Evolutionary conservation across 2,329 filamentous ascomycete genomes (phyloP).

Genomic region (Davidsoniella australis): DNA sequence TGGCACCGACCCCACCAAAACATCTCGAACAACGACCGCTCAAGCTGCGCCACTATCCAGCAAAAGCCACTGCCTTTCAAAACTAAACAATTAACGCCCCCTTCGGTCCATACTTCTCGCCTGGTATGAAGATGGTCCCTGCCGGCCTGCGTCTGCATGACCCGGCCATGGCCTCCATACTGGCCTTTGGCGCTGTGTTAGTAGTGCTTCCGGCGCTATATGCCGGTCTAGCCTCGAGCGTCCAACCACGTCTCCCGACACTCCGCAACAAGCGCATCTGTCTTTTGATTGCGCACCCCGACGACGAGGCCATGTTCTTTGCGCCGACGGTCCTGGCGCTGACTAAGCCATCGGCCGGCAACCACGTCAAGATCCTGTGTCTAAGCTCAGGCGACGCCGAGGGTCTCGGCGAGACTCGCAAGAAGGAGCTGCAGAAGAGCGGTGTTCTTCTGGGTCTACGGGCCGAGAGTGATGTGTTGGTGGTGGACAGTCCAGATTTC

Average conservation of each 20-base stretch:
- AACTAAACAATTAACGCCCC: neutral
- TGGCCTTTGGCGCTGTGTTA: slow-evolving; percentile 19
- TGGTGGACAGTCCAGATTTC: slow-evolving; percentile 71
- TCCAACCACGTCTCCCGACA: slow-evolving; percentile 40
- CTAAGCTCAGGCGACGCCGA: slow-evolving; percentile 79
- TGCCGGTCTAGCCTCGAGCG: slow-evolving; percentile 31
- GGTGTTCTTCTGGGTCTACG: slow-evolving; percentile 60
- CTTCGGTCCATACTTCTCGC: too few species aligned
- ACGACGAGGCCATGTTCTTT: slow-evolving; percentile 99
- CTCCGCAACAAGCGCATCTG: slow-evolving; percentile 73
- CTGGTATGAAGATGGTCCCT: slow-evolving; percentile 9
- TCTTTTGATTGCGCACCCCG: slow-evolving; percentile 87
- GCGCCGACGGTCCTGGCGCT: slow-evolving; percentile 75
- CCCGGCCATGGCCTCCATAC: slow-evolving; percentile 9
- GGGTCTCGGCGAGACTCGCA: slow-evolving; percentile 67
- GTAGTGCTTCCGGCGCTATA: slow-evolving; percentile 33
- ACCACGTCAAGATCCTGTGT: slow-evolving; percentile 89
- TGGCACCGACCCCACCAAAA: too few species aligned
- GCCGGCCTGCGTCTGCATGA: slow-evolving; percentile 6
- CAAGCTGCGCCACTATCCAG: neutral
- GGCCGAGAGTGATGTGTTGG: slow-evolving; percentile 60
- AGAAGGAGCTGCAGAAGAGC: slow-evolving; percentile 68
- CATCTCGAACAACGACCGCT: too few species aligned
- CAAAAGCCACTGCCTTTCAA: neutral
- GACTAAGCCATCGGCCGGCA: slow-evolving; percentile 60